phyloP scores from a whole-genome alignment of 805 yeast species.

The Cephaloascus albidus region DNA sequence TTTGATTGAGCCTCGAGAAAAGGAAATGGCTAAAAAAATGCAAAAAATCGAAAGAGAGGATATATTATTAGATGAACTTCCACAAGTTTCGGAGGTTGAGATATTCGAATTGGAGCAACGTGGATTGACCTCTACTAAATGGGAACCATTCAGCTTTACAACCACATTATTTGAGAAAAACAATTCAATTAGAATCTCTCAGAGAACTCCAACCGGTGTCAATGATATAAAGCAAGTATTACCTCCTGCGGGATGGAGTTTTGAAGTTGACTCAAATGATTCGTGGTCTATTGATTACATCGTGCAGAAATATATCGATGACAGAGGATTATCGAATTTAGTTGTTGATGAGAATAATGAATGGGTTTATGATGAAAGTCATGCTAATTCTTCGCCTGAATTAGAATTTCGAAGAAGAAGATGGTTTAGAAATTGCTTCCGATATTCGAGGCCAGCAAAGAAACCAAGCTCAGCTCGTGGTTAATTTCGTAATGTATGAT shows the following conservation, averaged over 20 bases:
- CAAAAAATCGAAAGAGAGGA: slow-evolving; percentile 31
- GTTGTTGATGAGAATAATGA: slow-evolving; percentile 24
- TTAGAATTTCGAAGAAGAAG: slow-evolving; percentile 50
- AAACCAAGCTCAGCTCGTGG: slow-evolving; percentile 3
- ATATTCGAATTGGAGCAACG: slow-evolving; percentile 67
- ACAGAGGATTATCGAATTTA: slow-evolving; percentile 27
- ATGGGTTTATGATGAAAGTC: slow-evolving; percentile 39
- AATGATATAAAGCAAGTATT: slow-evolving; percentile 39
- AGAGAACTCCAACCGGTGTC: slow-evolving; percentile 60
- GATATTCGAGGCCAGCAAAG: slow-evolving; percentile 31
- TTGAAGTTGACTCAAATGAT: slow-evolving; percentile 38
- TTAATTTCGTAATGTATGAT: not conserved
- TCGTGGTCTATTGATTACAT: slow-evolving; percentile 59
- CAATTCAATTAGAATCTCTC: slow-evolving; percentile 34
- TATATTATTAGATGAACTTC: slow-evolving; percentile 63
- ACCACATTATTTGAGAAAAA: slow-evolving; percentile 41
- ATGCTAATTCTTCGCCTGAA: slow-evolving; percentile 21
- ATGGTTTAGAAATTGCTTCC: slow-evolving; percentile 38
- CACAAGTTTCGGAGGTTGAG: slow-evolving; percentile 57
- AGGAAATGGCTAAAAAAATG: slow-evolving; percentile 16
- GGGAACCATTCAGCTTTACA: slow-evolving; percentile 56
- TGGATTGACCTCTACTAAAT: slow-evolving; percentile 48
- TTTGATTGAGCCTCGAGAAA: slow-evolving; percentile 11
- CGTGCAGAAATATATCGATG: slow-evolving; percentile 42
- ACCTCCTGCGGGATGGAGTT: slow-evolving; percentile 73